Evolutionary conservation across 2,329 filamentous ascomycete species (phyloP).

Genomic region (Cladosporium sp.): DNA sequence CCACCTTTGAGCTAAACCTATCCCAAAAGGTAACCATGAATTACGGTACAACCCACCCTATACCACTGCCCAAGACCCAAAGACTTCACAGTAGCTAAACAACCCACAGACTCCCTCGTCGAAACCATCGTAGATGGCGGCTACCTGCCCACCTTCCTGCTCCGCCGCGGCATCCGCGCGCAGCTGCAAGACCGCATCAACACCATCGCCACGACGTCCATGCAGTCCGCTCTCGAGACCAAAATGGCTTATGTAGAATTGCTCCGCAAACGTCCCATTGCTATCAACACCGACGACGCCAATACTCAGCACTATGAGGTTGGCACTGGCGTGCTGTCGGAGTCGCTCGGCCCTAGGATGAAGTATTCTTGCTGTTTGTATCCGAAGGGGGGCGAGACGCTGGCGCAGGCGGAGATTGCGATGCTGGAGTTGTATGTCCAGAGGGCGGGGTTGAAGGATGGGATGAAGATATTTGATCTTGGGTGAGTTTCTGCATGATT

Average conservation of each 20-base stretch:
- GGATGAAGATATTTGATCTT: conserved; percentile 63
- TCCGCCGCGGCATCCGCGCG: conserved; percentile 65
- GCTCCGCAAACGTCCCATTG: conserved; percentile 63
- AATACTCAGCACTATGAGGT: conserved; percentile 75
- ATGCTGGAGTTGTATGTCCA: conserved; percentile 66
- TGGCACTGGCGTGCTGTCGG: conserved; percentile 62
- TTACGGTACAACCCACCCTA: conserved; percentile 3
- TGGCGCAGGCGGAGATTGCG: conserved; percentile 64
- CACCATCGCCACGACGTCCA: conserved; percentile 55
- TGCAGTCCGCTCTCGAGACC: conserved; percentile 54
- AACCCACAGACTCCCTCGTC: conserved; percentile 38
- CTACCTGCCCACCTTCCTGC: conserved; percentile 60
- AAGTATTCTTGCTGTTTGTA: conserved; percentile 72
- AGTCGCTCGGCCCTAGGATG: conserved; percentile 67
- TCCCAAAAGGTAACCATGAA: conserved; percentile 8
- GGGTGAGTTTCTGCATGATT: too few species aligned
- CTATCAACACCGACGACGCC: conserved; percentile 65
- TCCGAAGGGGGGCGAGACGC: conserved; percentile 60
- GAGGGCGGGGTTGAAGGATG: conserved; percentile 59
- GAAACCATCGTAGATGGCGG: conserved; percentile 65
- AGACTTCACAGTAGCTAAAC: background rate
- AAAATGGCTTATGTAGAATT: conserved; percentile 66
- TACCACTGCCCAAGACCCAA: background rate
- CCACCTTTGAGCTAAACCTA: background rate
- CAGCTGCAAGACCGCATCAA: conserved; percentile 63